Percentiles rank a stretch among this genome's conserved stretches.
These are phyloP conservation scores for Aureobasidium melanogenum DNA, from an alignment of 2,329 filamentous ascomycete genomes.

Conservation along the genomic window DNA sequence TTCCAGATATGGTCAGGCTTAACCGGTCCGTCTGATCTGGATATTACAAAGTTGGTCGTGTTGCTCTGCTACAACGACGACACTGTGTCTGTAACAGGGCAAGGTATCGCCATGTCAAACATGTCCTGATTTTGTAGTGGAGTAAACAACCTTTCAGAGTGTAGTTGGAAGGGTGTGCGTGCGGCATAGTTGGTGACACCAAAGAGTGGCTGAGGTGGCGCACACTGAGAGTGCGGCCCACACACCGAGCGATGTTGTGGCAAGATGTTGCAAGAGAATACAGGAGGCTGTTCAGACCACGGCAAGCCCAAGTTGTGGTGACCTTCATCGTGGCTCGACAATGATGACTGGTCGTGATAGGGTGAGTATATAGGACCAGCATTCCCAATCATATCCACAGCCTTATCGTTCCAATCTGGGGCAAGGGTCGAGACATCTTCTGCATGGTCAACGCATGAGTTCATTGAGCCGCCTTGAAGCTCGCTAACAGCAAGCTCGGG, in stretches of 20 bases:
- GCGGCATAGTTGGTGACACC: background rate
- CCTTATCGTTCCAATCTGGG: background rate
- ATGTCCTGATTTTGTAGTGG: background rate
- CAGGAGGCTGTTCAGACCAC: background rate
- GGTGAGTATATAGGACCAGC: background rate
- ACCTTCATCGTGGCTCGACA: background rate
- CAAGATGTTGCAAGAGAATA: background rate
- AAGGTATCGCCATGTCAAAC: background rate
- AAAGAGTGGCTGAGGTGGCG: background rate
- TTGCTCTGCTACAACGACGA: background rate
- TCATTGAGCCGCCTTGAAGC: background rate
- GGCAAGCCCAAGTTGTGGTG: background rate
- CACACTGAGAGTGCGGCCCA: background rate
- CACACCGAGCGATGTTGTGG: background rate
- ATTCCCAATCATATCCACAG: background rate
- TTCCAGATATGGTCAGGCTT: background rate
- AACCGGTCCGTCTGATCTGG: background rate
- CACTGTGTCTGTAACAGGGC: background rate
- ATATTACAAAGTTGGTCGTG: background rate
- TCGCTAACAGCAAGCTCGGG: slow-evolving; percentile 1
- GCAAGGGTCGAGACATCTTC: background rate
- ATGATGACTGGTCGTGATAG: background rate
- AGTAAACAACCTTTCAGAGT: background rate
- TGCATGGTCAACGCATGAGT: background rate
- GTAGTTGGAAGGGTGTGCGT: background rate